Conservation (phyloP, 441 rosid genomes). For the Codiaeum variegatum region DNA sequence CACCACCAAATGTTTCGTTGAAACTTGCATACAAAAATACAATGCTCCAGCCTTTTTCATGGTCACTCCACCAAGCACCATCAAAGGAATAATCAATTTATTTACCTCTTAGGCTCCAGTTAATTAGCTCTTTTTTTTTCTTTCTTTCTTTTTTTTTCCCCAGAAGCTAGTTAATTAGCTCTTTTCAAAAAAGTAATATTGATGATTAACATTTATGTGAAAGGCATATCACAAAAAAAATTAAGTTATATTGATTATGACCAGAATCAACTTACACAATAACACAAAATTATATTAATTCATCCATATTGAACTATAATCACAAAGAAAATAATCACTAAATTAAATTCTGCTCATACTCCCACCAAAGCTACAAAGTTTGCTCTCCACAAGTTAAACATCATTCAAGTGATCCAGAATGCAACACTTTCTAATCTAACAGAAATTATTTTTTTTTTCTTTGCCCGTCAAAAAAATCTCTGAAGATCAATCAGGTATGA, state of each 20-base stretch:
- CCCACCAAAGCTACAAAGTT: not conserved
- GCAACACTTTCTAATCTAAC: not conserved
- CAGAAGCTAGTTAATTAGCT: not conserved
- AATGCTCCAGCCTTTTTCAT: not conserved
- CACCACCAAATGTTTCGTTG: not conserved
- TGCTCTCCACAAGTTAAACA: not conserved
- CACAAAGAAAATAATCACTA: not conserved
- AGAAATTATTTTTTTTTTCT: not conserved
- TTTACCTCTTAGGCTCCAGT: not conserved
- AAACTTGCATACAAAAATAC: not conserved
- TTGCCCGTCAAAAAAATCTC: too few species aligned
- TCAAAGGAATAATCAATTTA: not conserved
- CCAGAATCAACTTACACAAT: not conserved
- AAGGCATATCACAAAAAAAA: not conserved
- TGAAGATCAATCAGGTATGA: not conserved
- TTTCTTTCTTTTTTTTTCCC: too few species aligned
- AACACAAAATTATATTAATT: not conserved
- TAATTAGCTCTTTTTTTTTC: too few species aligned
- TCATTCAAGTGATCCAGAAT: not conserved
- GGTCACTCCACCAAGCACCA: not conserved
- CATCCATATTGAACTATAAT: not conserved
- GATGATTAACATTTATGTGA: not conserved
- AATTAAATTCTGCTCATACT: not conserved
- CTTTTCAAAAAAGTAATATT: not conserved
- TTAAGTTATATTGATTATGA: not conserved